These are phyloP conservation scores for Cyclotella kingstonii DNA, from an alignment of 108 stramenopile species.

Conservation along the genomic window DNA sequence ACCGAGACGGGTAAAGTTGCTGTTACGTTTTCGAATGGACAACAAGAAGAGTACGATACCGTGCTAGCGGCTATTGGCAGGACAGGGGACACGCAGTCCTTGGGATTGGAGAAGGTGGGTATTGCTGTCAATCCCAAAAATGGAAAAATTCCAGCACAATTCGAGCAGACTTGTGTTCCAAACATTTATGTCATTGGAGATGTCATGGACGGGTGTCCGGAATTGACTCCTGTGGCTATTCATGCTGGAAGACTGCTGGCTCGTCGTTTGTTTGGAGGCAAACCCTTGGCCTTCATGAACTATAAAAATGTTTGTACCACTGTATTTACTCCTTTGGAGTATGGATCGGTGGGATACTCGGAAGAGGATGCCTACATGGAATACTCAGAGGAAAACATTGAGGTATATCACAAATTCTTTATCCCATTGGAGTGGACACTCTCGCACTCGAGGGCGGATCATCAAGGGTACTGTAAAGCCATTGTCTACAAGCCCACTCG, in stretches of 20 bases:
- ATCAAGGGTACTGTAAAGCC: slow-evolving; percentile 87
- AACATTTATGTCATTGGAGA: slow-evolving; percentile 98
- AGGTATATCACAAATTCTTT: slow-evolving; percentile 94
- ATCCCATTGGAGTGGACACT: slow-evolving; percentile 95
- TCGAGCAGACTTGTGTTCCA: slow-evolving; percentile 87
- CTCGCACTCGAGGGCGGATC: slow-evolving; percentile 52
- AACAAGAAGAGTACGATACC: slow-evolving; percentile 77
- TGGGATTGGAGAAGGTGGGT: slow-evolving; percentile 82
- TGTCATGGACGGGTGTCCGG: slow-evolving; percentile 94
- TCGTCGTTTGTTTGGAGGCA: slow-evolving; percentile 89
- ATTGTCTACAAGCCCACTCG: slow-evolving; percentile 74
- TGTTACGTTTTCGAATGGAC: slow-evolving; percentile 87
- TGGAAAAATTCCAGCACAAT: slow-evolving; percentile 71
- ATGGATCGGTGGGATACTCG: slow-evolving; percentile 90
- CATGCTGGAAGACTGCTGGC: slow-evolving; percentile 90
- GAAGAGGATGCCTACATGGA: slow-evolving; percentile 92
- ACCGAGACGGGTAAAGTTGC: slow-evolving; percentile 68
- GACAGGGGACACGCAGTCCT: slow-evolving; percentile 80
- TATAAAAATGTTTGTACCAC: slow-evolving; percentile 93
- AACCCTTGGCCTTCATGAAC: slow-evolving; percentile 81
- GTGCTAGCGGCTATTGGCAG: slow-evolving; percentile 95
- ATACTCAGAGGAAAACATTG: slow-evolving; percentile 79
- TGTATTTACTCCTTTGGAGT: slow-evolving; percentile 98
- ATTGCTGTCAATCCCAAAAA: slow-evolving; percentile 72
- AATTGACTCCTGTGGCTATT: slow-evolving; percentile 98